Conservation (phyloP, 2,329 filamentous ascomycete species). For the Didymella pinodella region DNA sequence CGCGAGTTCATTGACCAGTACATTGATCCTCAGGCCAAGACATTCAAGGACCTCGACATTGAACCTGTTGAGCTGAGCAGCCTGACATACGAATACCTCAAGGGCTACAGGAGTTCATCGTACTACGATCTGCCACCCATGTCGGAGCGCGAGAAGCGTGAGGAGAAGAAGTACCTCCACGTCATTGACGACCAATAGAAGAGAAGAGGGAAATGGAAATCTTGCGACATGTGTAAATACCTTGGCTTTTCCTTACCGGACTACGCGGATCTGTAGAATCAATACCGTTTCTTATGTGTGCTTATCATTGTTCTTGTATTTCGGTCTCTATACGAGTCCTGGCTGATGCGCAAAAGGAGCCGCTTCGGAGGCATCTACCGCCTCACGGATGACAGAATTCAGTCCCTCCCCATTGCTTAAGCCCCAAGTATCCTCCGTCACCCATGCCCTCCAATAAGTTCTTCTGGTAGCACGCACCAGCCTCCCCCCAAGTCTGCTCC, state of each 20-base stretch:
- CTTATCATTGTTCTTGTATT: neutral
- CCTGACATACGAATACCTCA: slow-evolving; percentile 92
- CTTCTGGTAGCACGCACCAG: too few species aligned
- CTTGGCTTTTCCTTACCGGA: slow-evolving; percentile 26
- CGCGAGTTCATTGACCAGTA: slow-evolving; percentile 91
- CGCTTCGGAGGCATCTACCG: too few species aligned
- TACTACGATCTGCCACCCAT: slow-evolving; percentile 94
- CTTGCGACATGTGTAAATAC: slow-evolving; percentile 40
- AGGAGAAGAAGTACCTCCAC: slow-evolving; percentile 97
- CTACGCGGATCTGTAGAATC: slow-evolving; percentile 37
- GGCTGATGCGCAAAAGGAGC: neutral
- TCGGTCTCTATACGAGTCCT: neutral
- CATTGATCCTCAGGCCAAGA: slow-evolving; percentile 91
- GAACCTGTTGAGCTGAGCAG: slow-evolving; percentile 85
- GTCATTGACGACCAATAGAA: slow-evolving; percentile 62
- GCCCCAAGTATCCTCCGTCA: too few species aligned
- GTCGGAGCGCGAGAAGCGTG: slow-evolving; percentile 90
- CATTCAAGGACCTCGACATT: slow-evolving; percentile 91
- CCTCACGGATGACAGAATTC: too few species aligned
- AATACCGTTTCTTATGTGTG: slow-evolving; percentile 31
- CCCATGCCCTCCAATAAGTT: too few species aligned
- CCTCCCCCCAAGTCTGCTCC: too few species aligned
- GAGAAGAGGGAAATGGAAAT: slow-evolving; percentile 18
- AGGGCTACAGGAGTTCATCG: slow-evolving; percentile 86
- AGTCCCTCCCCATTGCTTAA: too few species aligned